A percentile compares a stretch with the other conserved stretches of the same genome.
Conservation (phyloP, 257 asterid species). For the Rhazya stricta region DNA sequence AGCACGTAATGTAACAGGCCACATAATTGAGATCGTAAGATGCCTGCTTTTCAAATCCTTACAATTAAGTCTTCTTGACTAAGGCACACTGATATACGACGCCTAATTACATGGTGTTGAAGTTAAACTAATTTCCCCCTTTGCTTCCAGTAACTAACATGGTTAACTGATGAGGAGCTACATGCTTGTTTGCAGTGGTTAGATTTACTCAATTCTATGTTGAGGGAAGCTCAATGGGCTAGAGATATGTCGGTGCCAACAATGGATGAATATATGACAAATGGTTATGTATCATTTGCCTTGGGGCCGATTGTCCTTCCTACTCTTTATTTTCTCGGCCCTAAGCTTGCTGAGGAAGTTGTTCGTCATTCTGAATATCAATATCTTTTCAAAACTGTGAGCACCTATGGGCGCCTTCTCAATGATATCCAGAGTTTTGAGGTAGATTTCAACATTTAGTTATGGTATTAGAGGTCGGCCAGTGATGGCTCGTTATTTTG, state of each 20-base stretch:
- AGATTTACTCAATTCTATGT: conserved; percentile 60
- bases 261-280: conserved; percentile 65
- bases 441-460: conserved; percentile 33
- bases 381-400: conserved; percentile 51
- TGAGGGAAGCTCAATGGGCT: conserved; percentile 79
- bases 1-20: conserved; percentile 37
- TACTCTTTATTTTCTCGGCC: conserved; percentile 71
- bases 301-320: conserved; percentile 88
- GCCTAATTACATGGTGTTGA: background rate
- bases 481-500: background rate
- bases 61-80: too few species aligned
- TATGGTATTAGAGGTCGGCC: background rate
- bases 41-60: background rate
- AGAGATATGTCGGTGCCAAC: conserved; percentile 40
- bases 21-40: conserved; percentile 69
- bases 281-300: conserved; percentile 73
- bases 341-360: conserved; percentile 68
- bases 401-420: conserved; percentile 80
- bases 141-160: background rate
- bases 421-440: conserved; percentile 67
- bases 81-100: background rate
- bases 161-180: background rate
- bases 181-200: conserved; percentile 59
- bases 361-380: conserved; percentile 52
- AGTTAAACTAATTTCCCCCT: background rate